Evolutionary conservation across 805 yeast genomes (phyloP).

Genomic region (Kluyveromyces siamensis): DNA sequence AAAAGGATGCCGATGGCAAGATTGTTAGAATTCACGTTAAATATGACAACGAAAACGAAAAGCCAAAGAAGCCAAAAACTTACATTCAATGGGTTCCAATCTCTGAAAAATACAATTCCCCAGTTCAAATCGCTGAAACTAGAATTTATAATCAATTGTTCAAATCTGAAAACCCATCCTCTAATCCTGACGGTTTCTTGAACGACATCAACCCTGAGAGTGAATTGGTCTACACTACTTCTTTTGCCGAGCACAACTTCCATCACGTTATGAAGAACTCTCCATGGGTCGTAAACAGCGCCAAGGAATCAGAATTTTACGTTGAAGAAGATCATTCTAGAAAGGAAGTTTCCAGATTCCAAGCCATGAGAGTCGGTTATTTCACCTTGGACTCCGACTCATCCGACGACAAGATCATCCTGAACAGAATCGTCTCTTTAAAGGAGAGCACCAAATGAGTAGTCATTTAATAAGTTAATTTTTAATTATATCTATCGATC

Average conservation of each 20-base stretch:
- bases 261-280: slow-evolving; percentile 55
- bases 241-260: slow-evolving; percentile 75
- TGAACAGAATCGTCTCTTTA: slow-evolving; percentile 88
- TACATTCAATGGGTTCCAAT: slow-evolving; percentile 95
- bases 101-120: slow-evolving; percentile 49
- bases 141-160: slow-evolving; percentile 84
- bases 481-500: background rate
- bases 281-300: slow-evolving; percentile 63
- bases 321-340: slow-evolving; percentile 56
- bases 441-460: slow-evolving; percentile 55
- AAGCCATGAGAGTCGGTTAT: slow-evolving; percentile 94
- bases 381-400: slow-evolving; percentile 84
- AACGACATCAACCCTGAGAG: slow-evolving; percentile 75
- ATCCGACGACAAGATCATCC: slow-evolving; percentile 48
- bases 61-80: slow-evolving; percentile 79
- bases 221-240: slow-evolving; percentile 54
- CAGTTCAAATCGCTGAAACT: slow-evolving; percentile 61
- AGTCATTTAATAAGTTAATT: background rate
- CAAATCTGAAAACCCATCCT: slow-evolving; percentile 82
- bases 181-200: slow-evolving; percentile 81
- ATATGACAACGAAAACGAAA: slow-evolving; percentile 56
- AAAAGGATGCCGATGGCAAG: slow-evolving; percentile 47
- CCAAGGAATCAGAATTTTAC: slow-evolving; percentile 50
- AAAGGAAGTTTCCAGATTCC: slow-evolving; percentile 89
- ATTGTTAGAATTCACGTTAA: slow-evolving; percentile 66